Base-by-base conservation (phyloP, 2,329 filamentous ascomycete species). In the Huntiella bhutanensis region DNA sequence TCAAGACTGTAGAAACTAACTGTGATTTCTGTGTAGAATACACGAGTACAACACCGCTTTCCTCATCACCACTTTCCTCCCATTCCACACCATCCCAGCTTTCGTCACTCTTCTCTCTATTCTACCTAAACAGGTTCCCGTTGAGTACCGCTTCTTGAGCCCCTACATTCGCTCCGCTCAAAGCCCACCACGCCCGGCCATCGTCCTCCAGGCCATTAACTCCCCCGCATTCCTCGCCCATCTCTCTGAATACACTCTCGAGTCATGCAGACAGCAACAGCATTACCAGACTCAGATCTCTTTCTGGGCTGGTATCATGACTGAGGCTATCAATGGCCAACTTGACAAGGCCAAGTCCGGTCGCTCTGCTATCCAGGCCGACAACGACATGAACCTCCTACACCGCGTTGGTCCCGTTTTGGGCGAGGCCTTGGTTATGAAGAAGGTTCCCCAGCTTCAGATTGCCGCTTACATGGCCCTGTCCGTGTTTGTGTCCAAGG, bases 391-490 rank as follows among this genome's bases (percentile, higher is more conserved):
- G 57, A 77, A 82, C 11, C 65, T 96, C 11, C 65, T 92, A 16
- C 76, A 73, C 52, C 63, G 67, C 64, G 55, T 75, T 72, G 57
- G 69, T 69, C 60, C 86, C 66, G 54, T 86, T 2, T 68, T 98
- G 32, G 82, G 84, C 50, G 78, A 83, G 52, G 83, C 81, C 1
- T 69, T 96, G 51, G 70, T 78, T 6, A 72, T 88, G 65, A 77
- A 77, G 55, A 77, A 80, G 51, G 77, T 80, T 0, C 74, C 85
- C 1, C 83, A 88, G 51, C 66, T 94, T 37, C 82, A 87, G 53
- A 73, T 92, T 50, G 86, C 82, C 12, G 87, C 82, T 48, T 96
- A 94, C 60, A 94, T 95, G 81, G 77, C 94, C 15, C 72, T 87
- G 47, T 76, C 85, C 5, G 77, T 96, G 42, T 71, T 96, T 51